These are phyloP conservation scores for Silene noctiflora DNA, from an alignment of 179 eudicot genomes.

Conservation along the genomic window DNA sequence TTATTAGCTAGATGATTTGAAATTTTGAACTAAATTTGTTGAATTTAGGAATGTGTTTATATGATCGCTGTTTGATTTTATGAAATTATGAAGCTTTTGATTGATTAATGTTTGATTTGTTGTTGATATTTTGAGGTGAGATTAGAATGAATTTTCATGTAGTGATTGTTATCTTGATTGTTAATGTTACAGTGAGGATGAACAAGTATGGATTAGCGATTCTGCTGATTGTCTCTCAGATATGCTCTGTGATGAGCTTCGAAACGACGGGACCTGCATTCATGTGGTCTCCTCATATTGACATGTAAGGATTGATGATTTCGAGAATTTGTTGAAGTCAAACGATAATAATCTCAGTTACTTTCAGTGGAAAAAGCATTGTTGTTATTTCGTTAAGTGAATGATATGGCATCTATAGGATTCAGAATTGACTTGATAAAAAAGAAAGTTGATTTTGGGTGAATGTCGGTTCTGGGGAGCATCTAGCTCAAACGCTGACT, in stretches of 20 bases:
- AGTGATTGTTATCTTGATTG: background rate
- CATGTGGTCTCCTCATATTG: constrained; percentile 48
- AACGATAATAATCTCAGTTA: background rate
- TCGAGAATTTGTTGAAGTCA: background rate
- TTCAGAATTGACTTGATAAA: no score
- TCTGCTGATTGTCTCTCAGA: constrained; percentile 31
- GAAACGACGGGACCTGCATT: constrained; percentile 45
- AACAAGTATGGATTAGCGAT: constrained; percentile 22
- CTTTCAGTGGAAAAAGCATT: background rate
- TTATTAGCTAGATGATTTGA: background rate
- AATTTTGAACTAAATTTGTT: background rate
- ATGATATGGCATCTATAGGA: background rate
- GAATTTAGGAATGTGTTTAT: background rate
- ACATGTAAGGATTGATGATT: constrained; percentile 33
- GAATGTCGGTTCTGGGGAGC: background rate
- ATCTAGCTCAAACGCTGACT: background rate
- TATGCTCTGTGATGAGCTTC: constrained; percentile 29
- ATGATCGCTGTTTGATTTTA: background rate
- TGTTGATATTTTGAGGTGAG: background rate
- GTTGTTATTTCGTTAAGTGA: background rate
- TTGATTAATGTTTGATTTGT: background rate
- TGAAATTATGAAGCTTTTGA: background rate
- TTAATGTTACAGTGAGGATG: constrained; percentile 25
- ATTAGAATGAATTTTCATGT: background rate
- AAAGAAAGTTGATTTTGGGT: no score